phyloP scores from a whole-genome alignment of 2,329 filamentous ascomycete genomes.

The Sporothrix dimorphospora region DNA sequence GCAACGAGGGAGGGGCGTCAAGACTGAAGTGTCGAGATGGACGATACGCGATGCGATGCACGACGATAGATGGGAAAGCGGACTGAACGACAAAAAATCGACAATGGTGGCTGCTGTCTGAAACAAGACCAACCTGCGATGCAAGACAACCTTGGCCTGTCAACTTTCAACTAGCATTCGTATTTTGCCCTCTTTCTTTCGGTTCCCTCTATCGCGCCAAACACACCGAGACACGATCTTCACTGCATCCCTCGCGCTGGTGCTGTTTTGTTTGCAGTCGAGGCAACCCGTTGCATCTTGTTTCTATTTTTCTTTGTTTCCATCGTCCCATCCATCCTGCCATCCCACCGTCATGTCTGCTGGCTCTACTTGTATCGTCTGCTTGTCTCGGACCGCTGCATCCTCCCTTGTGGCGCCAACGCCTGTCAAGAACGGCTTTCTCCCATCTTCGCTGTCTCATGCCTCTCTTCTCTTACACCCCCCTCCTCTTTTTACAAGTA shows the following conservation, averaged over 20 bases:
- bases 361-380: background rate
- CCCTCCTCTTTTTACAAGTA: background rate
- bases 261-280: background rate
- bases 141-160: background rate
- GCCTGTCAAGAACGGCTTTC: constrained; percentile 3
- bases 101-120: background rate
- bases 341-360: background rate
- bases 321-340: background rate
- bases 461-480: background rate
- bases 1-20: background rate
- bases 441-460: background rate
- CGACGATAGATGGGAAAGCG: background rate
- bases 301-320: background rate
- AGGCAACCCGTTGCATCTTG: background rate
- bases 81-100: background rate
- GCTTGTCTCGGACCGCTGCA: background rate
- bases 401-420: background rate
- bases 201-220: background rate
- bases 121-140: background rate
- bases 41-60: constrained; percentile 13
- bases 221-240: constrained; percentile 6
- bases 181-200: background rate
- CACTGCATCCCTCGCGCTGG: background rate
- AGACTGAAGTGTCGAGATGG: background rate
- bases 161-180: background rate